phyloP scores from a whole-genome alignment of 305 asterid species.

The Fraxinus ornus region DNA sequence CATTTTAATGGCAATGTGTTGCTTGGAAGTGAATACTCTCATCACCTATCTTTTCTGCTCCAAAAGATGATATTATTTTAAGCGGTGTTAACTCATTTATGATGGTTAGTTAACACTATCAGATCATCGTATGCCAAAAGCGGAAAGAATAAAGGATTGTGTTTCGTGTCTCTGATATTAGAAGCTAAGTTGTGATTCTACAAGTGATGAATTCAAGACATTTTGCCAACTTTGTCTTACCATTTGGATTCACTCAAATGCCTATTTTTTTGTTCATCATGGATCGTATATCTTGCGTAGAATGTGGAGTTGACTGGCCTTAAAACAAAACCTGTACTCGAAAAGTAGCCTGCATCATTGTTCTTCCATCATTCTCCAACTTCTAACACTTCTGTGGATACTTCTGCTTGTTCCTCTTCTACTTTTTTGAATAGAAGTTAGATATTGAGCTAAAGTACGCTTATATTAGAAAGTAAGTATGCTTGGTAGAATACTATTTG shows the following conservation, averaged over 20 bases:
- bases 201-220: not conserved
- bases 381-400: not conserved
- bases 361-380: not conserved
- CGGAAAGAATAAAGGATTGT: not conserved
- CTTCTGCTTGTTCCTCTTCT: not conserved
- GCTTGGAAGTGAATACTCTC: not conserved
- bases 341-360: not conserved
- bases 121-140: not conserved
- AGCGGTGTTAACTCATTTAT: not conserved
- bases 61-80: not conserved
- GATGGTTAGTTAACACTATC: not conserved
- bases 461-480: not conserved
- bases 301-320: not conserved
- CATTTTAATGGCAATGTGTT: not conserved
- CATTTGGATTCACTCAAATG: not conserved
- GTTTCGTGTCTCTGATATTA: conserved; percentile 1
- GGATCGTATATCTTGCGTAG: not conserved
- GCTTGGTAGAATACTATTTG: not conserved
- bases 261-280: not conserved
- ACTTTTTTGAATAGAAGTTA: not conserved
- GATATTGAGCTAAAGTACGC: not conserved
- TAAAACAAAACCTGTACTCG: not conserved
- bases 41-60: not conserved
- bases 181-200: not conserved
- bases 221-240: not conserved